Base-by-base conservation (phyloP, 2,329 filamentous ascomycete species). In the Pseudodiploospora longispora region DNA sequence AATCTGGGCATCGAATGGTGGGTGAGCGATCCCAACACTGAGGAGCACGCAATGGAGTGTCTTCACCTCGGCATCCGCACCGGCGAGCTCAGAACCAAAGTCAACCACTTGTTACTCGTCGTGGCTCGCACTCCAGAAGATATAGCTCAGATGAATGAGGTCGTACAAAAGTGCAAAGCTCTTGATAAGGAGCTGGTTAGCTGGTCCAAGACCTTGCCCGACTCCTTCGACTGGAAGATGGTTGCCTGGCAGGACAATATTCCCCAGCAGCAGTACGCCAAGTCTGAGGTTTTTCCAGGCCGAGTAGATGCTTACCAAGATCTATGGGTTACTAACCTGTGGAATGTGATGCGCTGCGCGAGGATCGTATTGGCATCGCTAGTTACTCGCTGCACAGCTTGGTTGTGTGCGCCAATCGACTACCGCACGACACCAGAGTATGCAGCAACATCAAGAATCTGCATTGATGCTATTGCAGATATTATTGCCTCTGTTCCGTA, bases 341-440 rank as follows among this genome's bases (percentile, higher is more conserved):
- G 72, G 70, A 82, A 81, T 54, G 61, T 74, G 57, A 63, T 68
- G 45, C 65, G 77, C 7, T 68, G 72, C 6, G 67, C 71, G 9
- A 66, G 78, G 2, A 63, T 82, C 32, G 68, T 76, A 39, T 64
- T 80, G 27, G 68, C 72, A 4, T 71, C 74, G 7, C 59, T 76
- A 6, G 68, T 73, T 19, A 71, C 81, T 6, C 73, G 78, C 5
- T 78, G 75, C 50, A 71, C 73, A 7, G 78, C 78, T 2, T 81
- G 77, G 76, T 64, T 76, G 32, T 76, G 74, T 58, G 66, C 70
- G 10, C 78, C 78, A 0, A 69, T 76, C 10, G 78, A 82, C 56
- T 81, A 81, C 54, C 67, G 77, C 35, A 80, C 76, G 1, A 82
- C 76, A 9, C 69, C 75, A 8, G 75, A 80, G 57, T 82, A 81